Conservation (phyloP, 1,284 basidiomycete species). For the Ustilago esculenta region DNA sequence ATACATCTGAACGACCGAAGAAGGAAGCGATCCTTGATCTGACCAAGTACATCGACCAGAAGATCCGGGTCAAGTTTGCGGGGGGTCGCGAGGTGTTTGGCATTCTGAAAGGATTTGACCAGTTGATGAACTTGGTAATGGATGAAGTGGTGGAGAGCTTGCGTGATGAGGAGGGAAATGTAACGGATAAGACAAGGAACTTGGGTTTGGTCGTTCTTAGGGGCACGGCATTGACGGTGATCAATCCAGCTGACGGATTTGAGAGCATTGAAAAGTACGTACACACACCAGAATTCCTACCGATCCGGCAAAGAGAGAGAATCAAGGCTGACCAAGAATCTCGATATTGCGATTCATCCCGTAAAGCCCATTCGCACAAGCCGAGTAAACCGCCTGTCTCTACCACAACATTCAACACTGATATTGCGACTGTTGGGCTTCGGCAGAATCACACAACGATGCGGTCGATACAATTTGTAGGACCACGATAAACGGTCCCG, state of each 20-base stretch:
- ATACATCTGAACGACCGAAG: conserved; percentile 79
- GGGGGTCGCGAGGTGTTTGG: conserved; percentile 95
- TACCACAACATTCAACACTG: too few species aligned
- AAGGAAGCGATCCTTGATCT: conserved; percentile 96
- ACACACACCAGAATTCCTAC: too few species aligned
- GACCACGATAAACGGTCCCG: too few species aligned
- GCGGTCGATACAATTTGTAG: too few species aligned
- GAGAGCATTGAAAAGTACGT: conserved; percentile 66
- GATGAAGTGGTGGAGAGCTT: conserved; percentile 85
- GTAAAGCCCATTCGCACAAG: conserved; percentile 51
- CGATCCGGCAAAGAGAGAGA: too few species aligned
- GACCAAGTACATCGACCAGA: conserved; percentile 89
- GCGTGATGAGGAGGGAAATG: conserved; percentile 54
- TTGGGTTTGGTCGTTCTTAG: conserved; percentile 64
- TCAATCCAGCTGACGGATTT: conserved; percentile 65
- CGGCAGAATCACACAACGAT: neutral
- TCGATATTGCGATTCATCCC: neutral
- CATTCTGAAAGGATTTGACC: conserved; percentile 92
- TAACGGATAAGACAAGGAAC: conserved; percentile 51
- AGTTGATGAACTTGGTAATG: conserved; percentile 92
- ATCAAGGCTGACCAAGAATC: neutral
- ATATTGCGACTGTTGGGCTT: too few species aligned
- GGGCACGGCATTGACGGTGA: conserved; percentile 63
- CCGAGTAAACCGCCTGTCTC: conserved; percentile 19
- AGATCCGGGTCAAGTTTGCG: conserved; percentile 93